Base-by-base conservation (phyloP, 768 basidiomycete genomes). In the Boletus edulis region DNA sequence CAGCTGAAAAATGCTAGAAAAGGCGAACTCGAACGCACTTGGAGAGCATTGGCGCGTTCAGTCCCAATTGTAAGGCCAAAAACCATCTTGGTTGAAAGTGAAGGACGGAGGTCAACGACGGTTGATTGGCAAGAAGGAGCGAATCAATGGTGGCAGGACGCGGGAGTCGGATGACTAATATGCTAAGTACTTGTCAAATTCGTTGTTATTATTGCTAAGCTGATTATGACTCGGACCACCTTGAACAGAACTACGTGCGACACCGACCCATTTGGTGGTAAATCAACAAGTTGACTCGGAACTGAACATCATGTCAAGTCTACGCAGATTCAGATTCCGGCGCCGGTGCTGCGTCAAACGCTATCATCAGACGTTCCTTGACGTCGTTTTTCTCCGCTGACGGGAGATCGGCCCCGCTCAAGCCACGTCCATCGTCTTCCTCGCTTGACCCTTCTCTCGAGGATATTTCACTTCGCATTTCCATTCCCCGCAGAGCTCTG, bases 41-140 rank as follows among this genome's bases (percentile, higher is more conserved):
- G 88, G 11, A 91, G 81, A 46, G 81, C 74, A 44, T 72, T 75
- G 12, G 89, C 87, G 58, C 89, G 85, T 61, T 91, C 89, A 61
- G 89, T 91, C 54, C 85, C 84, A 70, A 90, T 89, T 42, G 81
- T 85, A 42, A 90, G 79, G 68, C 86, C 87, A 63, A 89, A 90
- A 22, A 84, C 75, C 87, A 89, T 89, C 53, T 49, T 46, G 11
- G 31, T 51, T 17, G 53, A 58, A 54, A 50, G 49, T 56, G 44
- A 63, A 67, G 55, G 47, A 44, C 47, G 40, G 49, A 59, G 62
- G 69, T 61, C 14, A 47, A 65, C 60, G 65, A 57, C 62, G 52
- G 60, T 59, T 29, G 55, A 71, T 61, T 67, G 58, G 22, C 61
- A 67, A 66, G 60, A 58, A 56, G 52, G 58, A 66, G 48, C 43